Percentiles rank a stretch among this genome's conserved stretches.
phyloP scores from a whole-genome alignment of 139 green algal species.

The Chlamydomonas sp. region DNA sequence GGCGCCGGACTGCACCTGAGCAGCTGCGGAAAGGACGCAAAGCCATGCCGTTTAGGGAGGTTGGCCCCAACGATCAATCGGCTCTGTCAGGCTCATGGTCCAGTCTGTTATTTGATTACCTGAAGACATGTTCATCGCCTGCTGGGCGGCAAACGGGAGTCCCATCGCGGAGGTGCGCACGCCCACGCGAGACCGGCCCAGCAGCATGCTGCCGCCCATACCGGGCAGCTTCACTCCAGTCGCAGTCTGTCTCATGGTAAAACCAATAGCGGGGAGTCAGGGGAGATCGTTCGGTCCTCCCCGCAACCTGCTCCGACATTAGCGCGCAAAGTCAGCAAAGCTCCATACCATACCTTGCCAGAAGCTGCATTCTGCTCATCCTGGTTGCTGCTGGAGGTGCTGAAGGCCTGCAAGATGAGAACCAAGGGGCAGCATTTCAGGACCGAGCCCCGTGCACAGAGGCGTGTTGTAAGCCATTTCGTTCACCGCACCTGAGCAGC shows the following conservation, averaged over 20 bases:
- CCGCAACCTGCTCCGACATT: slow-evolving; percentile 14
- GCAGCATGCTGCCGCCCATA: slow-evolving; percentile 32
- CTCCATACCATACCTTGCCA: neutral
- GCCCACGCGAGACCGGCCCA: slow-evolving; percentile 14
- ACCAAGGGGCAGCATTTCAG: neutral
- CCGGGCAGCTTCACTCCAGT: slow-evolving; percentile 21
- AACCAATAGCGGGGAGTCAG: too few relatives aligned
- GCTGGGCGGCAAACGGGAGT: slow-evolving; percentile 45
- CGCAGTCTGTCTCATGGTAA: neutral
- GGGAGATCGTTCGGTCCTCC: neutral
- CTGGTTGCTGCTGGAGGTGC: slow-evolving; percentile 7
- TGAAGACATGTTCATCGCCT: slow-evolving; percentile 49
- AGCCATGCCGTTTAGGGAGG: neutral
- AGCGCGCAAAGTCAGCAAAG: neutral
- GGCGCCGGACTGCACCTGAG: slow-evolving; percentile 50
- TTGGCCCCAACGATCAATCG: neutral
- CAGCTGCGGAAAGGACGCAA: slow-evolving; percentile 4
- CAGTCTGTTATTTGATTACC: neutral
- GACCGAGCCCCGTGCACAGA: too few relatives aligned
- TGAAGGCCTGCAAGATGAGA: slow-evolving; percentile 13
- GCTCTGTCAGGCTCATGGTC: neutral
- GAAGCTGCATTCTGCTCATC: neutral
- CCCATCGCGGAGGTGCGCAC: neutral
- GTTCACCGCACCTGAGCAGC: neutral
- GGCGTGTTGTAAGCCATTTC: neutral